These are phyloP conservation scores for Mucor irregularis DNA, from an alignment of 371 early-diverging fungal genomes.

Conservation along the genomic window DNA sequence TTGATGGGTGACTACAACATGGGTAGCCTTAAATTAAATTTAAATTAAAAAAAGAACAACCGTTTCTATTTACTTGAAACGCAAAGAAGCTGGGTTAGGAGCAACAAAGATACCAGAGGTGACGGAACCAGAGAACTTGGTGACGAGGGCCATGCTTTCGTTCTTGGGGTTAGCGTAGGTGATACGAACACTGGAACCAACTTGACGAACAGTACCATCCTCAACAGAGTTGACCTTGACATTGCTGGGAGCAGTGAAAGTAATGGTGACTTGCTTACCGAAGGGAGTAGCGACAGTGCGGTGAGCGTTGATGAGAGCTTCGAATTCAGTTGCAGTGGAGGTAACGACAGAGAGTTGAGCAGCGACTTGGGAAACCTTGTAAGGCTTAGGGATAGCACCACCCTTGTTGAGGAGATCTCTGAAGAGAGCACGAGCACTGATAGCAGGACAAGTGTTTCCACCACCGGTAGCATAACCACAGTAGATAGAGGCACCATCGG, in stretches of 20 bases:
- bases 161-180: constrained; percentile 23
- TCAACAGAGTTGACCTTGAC: constrained; percentile 20
- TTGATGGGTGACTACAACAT: too few relatives aligned
- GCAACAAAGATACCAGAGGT: constrained; percentile 36
- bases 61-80: constrained; percentile 13
- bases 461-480: constrained; percentile 29
- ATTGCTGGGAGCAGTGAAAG: constrained; percentile 30
- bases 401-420: background rate
- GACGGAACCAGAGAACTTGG: constrained; percentile 25
- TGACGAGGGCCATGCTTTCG: constrained; percentile 32
- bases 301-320: constrained; percentile 38
- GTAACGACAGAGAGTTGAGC: constrained; percentile 26
- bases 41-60: background rate
- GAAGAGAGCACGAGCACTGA: background rate
- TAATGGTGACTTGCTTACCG: constrained; percentile 18
- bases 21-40: background rate
- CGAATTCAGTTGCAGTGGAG: constrained; percentile 14
- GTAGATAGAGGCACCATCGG: constrained; percentile 34
- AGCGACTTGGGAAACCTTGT: constrained; percentile 24
- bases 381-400: constrained; percentile 23
- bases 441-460: constrained; percentile 6
- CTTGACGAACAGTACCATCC: constrained; percentile 30
- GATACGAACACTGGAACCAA: constrained; percentile 28
- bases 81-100: constrained; percentile 19
- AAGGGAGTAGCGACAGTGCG: constrained; percentile 28